phyloP scores from a whole-genome alignment of 2,329 filamentous ascomycete species.

The Diplodia corticola region DNA sequence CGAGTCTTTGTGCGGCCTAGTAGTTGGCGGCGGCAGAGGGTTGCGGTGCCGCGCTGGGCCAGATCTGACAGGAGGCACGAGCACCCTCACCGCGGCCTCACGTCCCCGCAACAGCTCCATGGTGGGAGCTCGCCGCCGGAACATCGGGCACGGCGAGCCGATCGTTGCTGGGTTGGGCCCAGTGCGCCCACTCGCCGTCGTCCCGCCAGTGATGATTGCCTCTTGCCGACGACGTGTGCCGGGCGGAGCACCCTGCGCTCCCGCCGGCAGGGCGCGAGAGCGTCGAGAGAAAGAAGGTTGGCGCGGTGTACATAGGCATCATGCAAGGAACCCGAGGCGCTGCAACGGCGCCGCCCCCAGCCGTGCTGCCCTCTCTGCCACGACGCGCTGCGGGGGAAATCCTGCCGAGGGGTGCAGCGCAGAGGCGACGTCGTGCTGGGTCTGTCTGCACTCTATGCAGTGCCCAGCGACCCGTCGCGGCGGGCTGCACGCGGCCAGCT shows the following conservation, averaged over 20 bases:
- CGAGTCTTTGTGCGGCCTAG: background rate
- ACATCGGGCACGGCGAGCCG: conserved; percentile 1
- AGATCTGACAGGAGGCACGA: background rate
- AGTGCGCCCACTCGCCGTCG: conserved; percentile 3
- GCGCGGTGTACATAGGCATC: background rate
- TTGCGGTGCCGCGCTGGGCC: background rate
- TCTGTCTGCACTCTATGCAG: background rate
- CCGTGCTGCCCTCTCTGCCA: background rate
- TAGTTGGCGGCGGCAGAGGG: background rate
- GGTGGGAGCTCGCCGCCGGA: background rate
- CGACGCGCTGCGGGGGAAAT: background rate
- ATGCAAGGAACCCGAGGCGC: background rate
- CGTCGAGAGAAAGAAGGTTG: background rate
- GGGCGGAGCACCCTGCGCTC: background rate
- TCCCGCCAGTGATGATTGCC: conserved; percentile 1
- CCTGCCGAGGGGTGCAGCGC: conserved; percentile 3
- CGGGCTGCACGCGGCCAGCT: background rate
- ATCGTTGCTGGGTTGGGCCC: conserved; percentile 4
- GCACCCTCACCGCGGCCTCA: background rate
- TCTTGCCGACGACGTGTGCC: conserved; percentile 9
- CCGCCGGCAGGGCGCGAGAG: background rate
- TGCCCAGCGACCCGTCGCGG: background rate
- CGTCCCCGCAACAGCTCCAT: conserved; percentile 1
- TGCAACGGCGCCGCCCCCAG: background rate
- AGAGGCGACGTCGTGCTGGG: background rate